Base-by-base conservation (phyloP, 2,329 filamentous ascomycete genomes). In the Colletotrichum sp. region DNA sequence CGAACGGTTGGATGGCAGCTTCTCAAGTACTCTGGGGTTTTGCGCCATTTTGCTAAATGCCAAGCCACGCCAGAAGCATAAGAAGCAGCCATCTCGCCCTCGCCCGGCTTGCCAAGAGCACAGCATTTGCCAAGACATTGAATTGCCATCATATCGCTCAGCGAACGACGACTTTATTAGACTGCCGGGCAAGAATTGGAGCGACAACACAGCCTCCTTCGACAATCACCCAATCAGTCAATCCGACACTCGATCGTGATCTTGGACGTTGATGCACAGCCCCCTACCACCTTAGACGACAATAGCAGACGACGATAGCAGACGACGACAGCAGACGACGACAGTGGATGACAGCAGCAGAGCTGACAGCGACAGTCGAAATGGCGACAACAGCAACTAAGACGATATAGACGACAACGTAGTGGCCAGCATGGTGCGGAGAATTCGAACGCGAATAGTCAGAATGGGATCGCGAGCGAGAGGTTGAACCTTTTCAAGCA, bases 31-130 rank as follows among this genome's bases (percentile, higher is more conserved):
- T 21, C 13, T 61, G 10, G 6, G 48, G 32, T 16, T 52, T 24
- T 71, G 67, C 67, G 60, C 34, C 28, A 74, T 71, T 74, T 70
- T 57, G 12, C 26, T 43, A 9, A 7, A 18, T 18, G 72, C 72
- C 72, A 61, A 74, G 72, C 21, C 18, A 13, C 48, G 18, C 36
- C 55, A 52, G 18, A 52, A 71, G 60, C 67, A 66, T 74, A 74
- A 71, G 72, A 71, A 74, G 67, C 55, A 36, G 67, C 32, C 26
- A 58, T 48, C 43, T 52, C 43, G n/a, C 43, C 36, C 48, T 71
- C 60, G 58, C 58, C 43, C 72, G 64, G 24, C 32, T 18, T 57
- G 60, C 67, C 60, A 71, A 71, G 72, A 66, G 21, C 43, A 60
- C 67, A 48, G 32, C 36, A 21, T 32, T 43, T 30, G 72, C 72